Conservation (phyloP, 257 asterid genomes). For the Solanum stenotomum region DNA sequence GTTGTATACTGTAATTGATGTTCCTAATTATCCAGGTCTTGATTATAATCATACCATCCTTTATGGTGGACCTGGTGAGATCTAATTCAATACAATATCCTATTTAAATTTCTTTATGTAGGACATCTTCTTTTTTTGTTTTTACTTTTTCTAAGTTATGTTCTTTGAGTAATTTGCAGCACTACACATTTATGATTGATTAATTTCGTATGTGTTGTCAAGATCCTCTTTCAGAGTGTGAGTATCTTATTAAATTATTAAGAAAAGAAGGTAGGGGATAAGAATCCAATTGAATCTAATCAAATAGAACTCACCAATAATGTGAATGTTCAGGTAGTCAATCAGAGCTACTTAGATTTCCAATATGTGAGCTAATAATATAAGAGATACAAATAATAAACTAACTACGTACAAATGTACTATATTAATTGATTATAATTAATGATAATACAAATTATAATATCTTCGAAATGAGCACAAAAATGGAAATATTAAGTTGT, state of each 20-base stretch:
- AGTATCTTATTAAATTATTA: background rate
- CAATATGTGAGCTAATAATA: no score
- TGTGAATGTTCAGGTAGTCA: background rate
- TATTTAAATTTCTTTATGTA: no score
- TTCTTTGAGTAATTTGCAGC: background rate
- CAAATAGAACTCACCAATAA: background rate
- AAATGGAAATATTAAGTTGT: background rate
- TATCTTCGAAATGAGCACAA: background rate
- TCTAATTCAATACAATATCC: background rate
- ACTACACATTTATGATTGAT: background rate
- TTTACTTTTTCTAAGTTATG: no score
- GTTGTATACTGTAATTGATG: background rate
- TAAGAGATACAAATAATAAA: no score
- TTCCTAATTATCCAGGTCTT: background rate
- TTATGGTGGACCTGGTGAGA: background rate
- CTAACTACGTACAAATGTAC: no score
- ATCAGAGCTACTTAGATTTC: no score
- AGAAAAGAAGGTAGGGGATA: background rate
- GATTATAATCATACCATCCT: background rate
- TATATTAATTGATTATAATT: no score
- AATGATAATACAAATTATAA: no score
- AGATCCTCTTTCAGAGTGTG: background rate
- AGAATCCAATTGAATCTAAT: no score
- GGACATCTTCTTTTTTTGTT: no score
- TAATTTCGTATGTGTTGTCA: background rate